Evolutionary conservation across 2,329 filamentous ascomycete species (phyloP).

Genomic region (Coniochaeta sp.): DNA sequence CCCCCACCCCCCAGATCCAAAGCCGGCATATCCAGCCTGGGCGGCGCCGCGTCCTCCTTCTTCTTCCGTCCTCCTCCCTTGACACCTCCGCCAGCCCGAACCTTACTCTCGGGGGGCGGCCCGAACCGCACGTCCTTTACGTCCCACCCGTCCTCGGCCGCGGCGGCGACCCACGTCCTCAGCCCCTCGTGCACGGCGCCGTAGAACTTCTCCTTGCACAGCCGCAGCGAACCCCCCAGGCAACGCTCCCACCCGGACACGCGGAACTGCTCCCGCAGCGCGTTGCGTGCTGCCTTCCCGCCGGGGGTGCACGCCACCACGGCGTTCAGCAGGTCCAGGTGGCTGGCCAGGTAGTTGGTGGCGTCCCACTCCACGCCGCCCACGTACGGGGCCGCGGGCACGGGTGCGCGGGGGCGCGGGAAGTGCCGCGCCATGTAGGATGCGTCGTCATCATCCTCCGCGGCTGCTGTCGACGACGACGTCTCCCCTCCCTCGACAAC

Average conservation of each 20-base stretch:
- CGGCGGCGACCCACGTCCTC: constrained; percentile 84
- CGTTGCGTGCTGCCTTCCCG: constrained; percentile 63
- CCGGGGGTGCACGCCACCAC: constrained; percentile 76
- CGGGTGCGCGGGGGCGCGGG: constrained; percentile 77
- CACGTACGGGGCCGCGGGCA: constrained; percentile 91
- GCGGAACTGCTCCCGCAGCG: constrained; percentile 67
- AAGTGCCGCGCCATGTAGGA: constrained; percentile 65
- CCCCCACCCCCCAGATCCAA: constrained; percentile 36
- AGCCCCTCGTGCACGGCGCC: constrained; percentile 83
- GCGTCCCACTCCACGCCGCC: constrained; percentile 98
- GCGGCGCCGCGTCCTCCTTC: constrained; percentile 45
- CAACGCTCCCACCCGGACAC: constrained; percentile 87
- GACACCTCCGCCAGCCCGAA: constrained; percentile 31
- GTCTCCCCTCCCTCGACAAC: not conserved
- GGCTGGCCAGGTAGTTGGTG: constrained; percentile 89
- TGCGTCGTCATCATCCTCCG: constrained; percentile 10
- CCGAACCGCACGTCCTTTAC: constrained; percentile 74
- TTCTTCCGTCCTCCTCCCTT: constrained; percentile 23
- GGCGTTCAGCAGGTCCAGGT: constrained; percentile 88
- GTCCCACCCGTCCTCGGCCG: constrained; percentile 81
- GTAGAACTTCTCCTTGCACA: constrained; percentile 98
- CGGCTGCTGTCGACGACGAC: not conserved
- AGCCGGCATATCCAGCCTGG: constrained; percentile 54
- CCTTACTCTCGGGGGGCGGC: constrained; percentile 38
- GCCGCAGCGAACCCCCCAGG: constrained; percentile 75